Evolutionary conservation across 306 rosid species (phyloP), one percentile per base, ranked within the genome.

Genomic region (Glycyrrhiza uralensis): DNA sequence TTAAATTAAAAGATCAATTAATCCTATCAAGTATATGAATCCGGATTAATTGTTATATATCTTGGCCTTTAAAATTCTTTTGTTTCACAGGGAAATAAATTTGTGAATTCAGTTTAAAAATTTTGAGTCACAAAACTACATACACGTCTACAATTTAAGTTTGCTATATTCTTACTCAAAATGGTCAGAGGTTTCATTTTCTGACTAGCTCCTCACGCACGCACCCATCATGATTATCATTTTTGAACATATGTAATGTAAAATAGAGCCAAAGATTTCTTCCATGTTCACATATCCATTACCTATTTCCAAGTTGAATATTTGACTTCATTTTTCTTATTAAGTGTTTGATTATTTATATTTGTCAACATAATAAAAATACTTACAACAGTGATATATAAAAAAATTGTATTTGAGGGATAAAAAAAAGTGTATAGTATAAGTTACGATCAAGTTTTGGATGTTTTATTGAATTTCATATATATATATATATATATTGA

Each of bases 101-200:
- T 26, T 26, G 4, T 26, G 4, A 26, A 26, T 26, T 26, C 29
- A 26, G 29, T 26, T 26, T 26, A n/a, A 1, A 26, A 26, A 26
- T 26, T 26, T 2, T 26, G 29, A 26, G 29, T 26, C 4, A 26
- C 29, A 26, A 26, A 26, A 26, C 29, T 26, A 26, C 29, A 60
- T 60, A 60, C 66, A 33, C 28, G 47, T 60, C 28, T 19, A 1
- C 35, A 7, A 11, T 35, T 60, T 60, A 61, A 11, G 18, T 19
- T 61, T 61, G 14, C 20, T 38, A 6, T 17, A n/a, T 4, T 38
- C 5, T 58, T 62, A 67, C 63, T 32, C 30, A n/a, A 70, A 13
- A 62, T 63, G 66, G 72, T 78, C 82, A 42, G 6, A 29, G 35
- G 47, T 10, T 78, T 32, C 76, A 15, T 69, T 69, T 55, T 79